Evolutionary conservation across 352 stramenopile species (phyloP), one percentile per base, ranked within the genome.

Genomic region (Phytophthora pistaciae): DNA sequence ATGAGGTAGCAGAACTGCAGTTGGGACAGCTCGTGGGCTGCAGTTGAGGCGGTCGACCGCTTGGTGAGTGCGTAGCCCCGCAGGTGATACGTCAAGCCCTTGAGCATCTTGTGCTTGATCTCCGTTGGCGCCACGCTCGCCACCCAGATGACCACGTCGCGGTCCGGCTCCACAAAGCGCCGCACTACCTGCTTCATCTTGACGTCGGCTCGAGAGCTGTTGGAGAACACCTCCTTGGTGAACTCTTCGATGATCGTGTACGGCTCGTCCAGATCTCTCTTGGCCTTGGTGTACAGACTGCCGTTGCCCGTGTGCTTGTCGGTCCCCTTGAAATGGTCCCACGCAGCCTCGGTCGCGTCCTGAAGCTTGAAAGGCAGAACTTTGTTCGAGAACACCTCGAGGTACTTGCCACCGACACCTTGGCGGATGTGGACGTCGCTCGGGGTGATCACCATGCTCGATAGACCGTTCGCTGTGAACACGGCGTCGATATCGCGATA

Each of bases 101-200:
- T 62, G 2, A 80, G 53, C 18, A 75, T 78, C 56, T 88, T 78
- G 50, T 82, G 64, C 25, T 74, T 77, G 75, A 92, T 89, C 66
- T 84, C 79, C n/a, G 81, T 64, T 29, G 84, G 81, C 10, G 84
- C 68, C 29, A 86, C 75, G 54, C 70, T 79, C n/a, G 84, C 71
- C 13, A 77, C 77, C 82, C 80, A 92, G 20, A 90, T 83, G 21
- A 92, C 81, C 38, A 92, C 74, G 23, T 88, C 70, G 21, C 84
- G 82, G 52, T 85, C 84, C 31, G 73, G 31, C n/a, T 90, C 83
- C 1, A 87, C 70, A 71, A 80, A 88, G 10, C 84, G 79, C 3
- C 82, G 75, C 52, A 89, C 64, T 38, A 92, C 74, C 49, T 91
- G 80, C 68, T 87, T 78, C 40, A 88, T 74, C 25, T 78, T 75